These are phyloP conservation scores for Trichoderma simmonsii DNA, from an alignment of 2,329 filamentous ascomycete species.

Conservation along the genomic window DNA sequence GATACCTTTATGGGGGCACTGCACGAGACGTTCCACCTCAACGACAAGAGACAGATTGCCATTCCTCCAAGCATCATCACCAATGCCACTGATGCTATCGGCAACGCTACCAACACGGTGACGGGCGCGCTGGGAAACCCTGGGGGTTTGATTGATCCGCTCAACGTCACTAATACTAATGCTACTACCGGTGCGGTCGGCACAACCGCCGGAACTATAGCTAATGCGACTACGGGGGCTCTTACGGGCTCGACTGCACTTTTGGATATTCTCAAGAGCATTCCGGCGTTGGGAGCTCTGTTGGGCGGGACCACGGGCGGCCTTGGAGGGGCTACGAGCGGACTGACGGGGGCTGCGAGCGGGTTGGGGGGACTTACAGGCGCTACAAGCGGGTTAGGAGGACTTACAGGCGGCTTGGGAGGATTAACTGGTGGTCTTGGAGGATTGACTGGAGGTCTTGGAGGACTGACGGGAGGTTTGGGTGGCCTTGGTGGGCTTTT, in stretches of 20 bases:
- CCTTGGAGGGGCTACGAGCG: neutral
- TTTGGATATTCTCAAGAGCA: neutral
- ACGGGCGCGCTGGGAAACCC: neutral
- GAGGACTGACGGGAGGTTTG: neutral
- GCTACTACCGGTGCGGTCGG: neutral
- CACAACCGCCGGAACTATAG: neutral
- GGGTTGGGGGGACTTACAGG: neutral
- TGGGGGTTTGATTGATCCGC: neutral
- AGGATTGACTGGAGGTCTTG: neutral
- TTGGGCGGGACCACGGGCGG: neutral
- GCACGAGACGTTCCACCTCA: neutral
- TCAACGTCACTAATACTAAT: neutral
- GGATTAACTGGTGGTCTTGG: neutral
- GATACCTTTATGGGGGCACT: conserved; percentile 2
- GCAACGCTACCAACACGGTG: neutral
- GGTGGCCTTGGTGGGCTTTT: neutral
- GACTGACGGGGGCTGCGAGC: neutral
- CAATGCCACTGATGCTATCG: neutral
- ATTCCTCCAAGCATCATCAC: neutral
- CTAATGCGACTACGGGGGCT: neutral
- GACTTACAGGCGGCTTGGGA: neutral
- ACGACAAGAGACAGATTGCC: neutral
- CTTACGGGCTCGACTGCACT: neutral
- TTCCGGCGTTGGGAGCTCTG: neutral
- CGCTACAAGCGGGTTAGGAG: too few relatives aligned